These are phyloP conservation scores for Rosa lucieae DNA, from an alignment of 306 rosid genomes.

Conservation along the genomic window DNA sequence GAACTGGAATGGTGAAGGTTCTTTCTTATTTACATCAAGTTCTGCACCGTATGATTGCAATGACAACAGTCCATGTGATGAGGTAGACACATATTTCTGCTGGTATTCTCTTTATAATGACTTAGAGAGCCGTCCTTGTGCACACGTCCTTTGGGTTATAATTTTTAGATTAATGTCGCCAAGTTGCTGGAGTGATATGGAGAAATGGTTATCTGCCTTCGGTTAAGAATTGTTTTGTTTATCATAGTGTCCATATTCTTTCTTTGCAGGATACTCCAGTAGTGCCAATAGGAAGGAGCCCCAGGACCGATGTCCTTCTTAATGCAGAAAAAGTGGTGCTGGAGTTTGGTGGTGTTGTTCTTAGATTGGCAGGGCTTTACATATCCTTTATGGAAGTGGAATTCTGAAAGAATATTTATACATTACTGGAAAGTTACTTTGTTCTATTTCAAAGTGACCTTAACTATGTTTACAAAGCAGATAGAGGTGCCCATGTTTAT, in stretches of 20 bases:
- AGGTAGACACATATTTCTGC: constrained; percentile 43
- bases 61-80: constrained; percentile 84
- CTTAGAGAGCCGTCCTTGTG: background rate
- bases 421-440: background rate
- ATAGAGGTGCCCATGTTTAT: constrained; percentile 79
- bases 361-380: constrained; percentile 89
- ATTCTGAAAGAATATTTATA: constrained; percentile 21
- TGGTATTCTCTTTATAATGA: constrained; percentile 17
- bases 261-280: constrained; percentile 68
- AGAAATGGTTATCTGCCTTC: background rate
- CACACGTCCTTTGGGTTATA: no score
- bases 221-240: constrained; percentile 5
- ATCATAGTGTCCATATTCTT: constrained; percentile 21
- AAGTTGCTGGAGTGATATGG: background rate
- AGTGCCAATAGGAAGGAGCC: constrained; percentile 90
- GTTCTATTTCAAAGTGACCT: constrained; percentile 37
- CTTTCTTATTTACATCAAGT: constrained; percentile 85
- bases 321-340: constrained; percentile 75
- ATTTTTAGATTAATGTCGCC: no score
- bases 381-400: constrained; percentile 64
- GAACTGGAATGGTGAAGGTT: constrained; percentile 87
- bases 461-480: constrained; percentile 71
- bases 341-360: constrained; percentile 77
- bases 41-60: constrained; percentile 89
- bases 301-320: constrained; percentile 80